Conservation (phyloP, 2,329 filamentous ascomycete species). For the Dothiorella sarmentorum region DNA sequence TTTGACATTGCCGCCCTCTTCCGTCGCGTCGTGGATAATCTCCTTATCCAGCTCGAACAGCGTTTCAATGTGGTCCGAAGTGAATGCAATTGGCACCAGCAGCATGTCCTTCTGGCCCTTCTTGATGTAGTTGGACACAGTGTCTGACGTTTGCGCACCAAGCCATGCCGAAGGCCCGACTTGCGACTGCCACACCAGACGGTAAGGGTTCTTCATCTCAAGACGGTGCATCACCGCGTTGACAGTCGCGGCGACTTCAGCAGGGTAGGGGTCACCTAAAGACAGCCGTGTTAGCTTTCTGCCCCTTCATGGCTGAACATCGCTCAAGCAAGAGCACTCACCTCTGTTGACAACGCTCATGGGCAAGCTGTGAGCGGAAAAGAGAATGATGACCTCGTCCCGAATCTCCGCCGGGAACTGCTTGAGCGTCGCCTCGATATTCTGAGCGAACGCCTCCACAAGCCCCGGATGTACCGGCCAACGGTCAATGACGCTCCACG, state of each 20-base stretch:
- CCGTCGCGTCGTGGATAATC: constrained; percentile 79
- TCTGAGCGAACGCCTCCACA: constrained; percentile 86
- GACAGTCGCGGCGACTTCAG: constrained; percentile 92
- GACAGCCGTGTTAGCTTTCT: too few relatives aligned
- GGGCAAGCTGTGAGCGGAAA: constrained; percentile 91
- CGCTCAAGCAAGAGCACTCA: constrained; percentile 38
- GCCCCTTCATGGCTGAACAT: too few relatives aligned
- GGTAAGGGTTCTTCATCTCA: constrained; percentile 83
- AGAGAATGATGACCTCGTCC: constrained; percentile 79
- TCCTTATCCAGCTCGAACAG: constrained; percentile 91
- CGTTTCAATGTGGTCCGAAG: constrained; percentile 98
- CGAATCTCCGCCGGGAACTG: constrained; percentile 81
- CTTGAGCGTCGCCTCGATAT: constrained; percentile 80
- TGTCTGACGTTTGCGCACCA: constrained; percentile 85
- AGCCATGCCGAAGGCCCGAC: constrained; percentile 95
- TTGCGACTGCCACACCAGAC: constrained; percentile 96
- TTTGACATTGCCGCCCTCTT: constrained; percentile 59
- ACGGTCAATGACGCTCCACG: constrained; percentile 96
- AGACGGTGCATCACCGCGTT: constrained; percentile 94
- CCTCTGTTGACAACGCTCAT: constrained; percentile 96
- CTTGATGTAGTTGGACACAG: constrained; percentile 82
- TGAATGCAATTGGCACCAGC: constrained; percentile 93
- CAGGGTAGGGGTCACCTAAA: constrained; percentile 81
- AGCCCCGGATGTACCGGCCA: constrained; percentile 92
- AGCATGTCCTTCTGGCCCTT: constrained; percentile 90